Conservation (phyloP, 306 rosid genomes). For the Cucurbita ficifolia region DNA sequence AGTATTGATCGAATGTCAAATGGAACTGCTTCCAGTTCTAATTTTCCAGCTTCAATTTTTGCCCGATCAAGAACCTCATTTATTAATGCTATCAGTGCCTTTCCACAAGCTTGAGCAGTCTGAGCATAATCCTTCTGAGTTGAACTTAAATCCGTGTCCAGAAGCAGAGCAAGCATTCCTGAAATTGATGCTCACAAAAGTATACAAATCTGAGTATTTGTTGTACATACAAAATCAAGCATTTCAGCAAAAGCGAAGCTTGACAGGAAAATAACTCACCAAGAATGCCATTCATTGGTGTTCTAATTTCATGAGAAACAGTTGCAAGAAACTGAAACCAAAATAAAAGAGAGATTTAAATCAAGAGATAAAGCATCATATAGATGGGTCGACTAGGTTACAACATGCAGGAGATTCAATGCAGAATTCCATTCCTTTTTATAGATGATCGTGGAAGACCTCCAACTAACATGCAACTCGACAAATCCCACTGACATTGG, state of each 20-base stretch:
- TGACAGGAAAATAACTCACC: conserved; percentile 29
- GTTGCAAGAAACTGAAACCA: conserved; percentile 78
- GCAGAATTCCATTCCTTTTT: neutral
- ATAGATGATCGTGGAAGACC: neutral
- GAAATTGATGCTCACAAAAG: conserved; percentile 10
- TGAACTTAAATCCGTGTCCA: conserved; percentile 73
- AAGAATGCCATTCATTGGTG: conserved; percentile 98
- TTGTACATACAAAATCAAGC: neutral
- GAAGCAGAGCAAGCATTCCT: conserved; percentile 98
- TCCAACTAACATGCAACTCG: neutral
- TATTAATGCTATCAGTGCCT: conserved; percentile 77
- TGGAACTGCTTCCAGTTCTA: conserved; percentile 95
- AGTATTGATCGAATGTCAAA: conserved; percentile 79
- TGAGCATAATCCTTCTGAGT: conserved; percentile 93
- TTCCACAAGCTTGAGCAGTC: conserved; percentile 95
- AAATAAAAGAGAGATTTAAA: conserved; percentile 9
- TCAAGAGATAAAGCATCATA: conserved; percentile 9
- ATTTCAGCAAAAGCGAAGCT: neutral
- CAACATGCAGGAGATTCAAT: neutral
- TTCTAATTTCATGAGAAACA: conserved; percentile 95
- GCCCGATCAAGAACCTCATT: conserved; percentile 98
- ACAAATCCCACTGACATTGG: neutral
- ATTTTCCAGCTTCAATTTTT: conserved; percentile 87
- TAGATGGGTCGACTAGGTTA: conserved; percentile 1
- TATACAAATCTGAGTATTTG: neutral